Percentiles rank a stretch among this genome's conserved stretches.
These are phyloP conservation scores for Verticillium albo-atrum DNA, from an alignment of 2,329 filamentous ascomycete genomes.

Conservation along the genomic window DNA sequence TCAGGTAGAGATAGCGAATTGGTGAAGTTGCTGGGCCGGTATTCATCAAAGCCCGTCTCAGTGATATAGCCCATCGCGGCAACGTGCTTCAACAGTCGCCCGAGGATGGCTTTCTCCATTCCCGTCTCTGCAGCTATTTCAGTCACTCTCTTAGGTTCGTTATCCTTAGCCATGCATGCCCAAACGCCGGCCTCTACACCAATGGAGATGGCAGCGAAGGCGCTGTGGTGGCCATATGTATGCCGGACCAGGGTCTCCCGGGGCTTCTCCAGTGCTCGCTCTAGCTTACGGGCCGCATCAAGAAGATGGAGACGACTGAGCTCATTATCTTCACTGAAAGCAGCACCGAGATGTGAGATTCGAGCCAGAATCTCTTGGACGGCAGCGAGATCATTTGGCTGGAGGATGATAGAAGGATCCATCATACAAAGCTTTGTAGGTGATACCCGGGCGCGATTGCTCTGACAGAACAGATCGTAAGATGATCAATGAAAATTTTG, in stretches of 20 bases:
- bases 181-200: constrained; percentile 32
- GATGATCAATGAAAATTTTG: too few species aligned
- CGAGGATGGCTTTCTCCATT: not conserved
- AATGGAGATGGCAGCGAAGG: constrained; percentile 18
- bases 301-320: constrained; percentile 23
- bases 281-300: constrained; percentile 25
- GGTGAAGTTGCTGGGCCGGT: constrained; percentile 31
- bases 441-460: too few species aligned
- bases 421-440: too few species aligned
- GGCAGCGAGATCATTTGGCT: constrained; percentile 10
- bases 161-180: constrained; percentile 23
- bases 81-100: constrained; percentile 30
- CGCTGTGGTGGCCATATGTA: constrained; percentile 13
- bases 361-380: constrained; percentile 2
- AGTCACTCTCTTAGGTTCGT: not conserved
- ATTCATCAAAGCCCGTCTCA: constrained; percentile 28
- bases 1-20: constrained; percentile 26
- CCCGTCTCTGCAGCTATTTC: not conserved
- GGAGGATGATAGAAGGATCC: constrained; percentile 9
- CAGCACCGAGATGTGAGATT: not conserved
- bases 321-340: not conserved
- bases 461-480: too few species aligned
- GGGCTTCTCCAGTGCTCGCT: constrained; percentile 34
- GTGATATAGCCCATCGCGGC: constrained; percentile 33
- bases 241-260: constrained; percentile 43